Percentiles rank a stretch among this genome's conserved stretches.
Conservation (phyloP, 2,329 filamentous ascomycete species). For the Allantophomopsis lycopodina region DNA sequence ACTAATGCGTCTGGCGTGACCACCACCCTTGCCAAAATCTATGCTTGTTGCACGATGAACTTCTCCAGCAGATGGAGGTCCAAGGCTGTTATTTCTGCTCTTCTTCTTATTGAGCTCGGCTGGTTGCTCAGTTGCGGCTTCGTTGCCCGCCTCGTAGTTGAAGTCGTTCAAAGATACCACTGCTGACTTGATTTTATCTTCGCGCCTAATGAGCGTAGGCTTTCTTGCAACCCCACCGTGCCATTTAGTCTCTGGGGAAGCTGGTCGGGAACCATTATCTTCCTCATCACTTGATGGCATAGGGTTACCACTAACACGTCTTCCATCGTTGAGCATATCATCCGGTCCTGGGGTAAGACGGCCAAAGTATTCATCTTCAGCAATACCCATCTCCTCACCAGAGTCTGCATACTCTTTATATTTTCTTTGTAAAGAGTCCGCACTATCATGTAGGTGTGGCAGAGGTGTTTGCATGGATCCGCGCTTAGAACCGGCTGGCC, state of each 20-base stretch:
- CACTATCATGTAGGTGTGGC: constrained; percentile 23
- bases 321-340: constrained; percentile 14
- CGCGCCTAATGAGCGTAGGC: constrained; percentile 50
- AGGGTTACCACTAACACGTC: constrained; percentile 32
- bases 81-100: constrained; percentile 1
- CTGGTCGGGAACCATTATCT: constrained; percentile 24
- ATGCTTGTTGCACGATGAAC: constrained; percentile 59
- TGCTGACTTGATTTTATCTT: constrained; percentile 40
- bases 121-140: constrained; percentile 9
- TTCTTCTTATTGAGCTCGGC: constrained; percentile 19
- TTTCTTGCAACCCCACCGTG: constrained; percentile 24
- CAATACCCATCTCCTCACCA: constrained; percentile 51
- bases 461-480: constrained; percentile 29
- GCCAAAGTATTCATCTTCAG: constrained; percentile 64
- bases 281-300: constrained; percentile 45
- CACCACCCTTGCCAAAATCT: constrained; percentile 38
- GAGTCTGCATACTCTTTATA: constrained; percentile 40
- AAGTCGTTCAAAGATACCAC: constrained; percentile 33
- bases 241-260: constrained; percentile 16
- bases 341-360: constrained; percentile 28
- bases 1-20: constrained; percentile 59
- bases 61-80: constrained; percentile 7
- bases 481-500: constrained; percentile 32
- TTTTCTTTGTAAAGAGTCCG: constrained; percentile 24
- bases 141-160: constrained; percentile 9